Evolutionary conservation across 169 alveolate species (phyloP).

Genomic region (Miamiensis avidus): DNA sequence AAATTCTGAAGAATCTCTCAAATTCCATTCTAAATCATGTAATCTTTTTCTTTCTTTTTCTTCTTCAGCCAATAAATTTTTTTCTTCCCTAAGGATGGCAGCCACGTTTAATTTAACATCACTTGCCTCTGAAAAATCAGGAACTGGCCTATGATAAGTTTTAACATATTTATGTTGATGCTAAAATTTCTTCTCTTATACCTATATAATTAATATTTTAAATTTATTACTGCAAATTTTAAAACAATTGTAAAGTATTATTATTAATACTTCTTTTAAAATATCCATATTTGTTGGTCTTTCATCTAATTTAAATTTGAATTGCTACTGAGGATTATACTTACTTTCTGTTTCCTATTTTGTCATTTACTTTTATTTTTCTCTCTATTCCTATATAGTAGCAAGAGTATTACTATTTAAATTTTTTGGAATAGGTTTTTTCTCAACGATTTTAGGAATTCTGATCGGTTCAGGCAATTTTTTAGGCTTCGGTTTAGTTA

Average conservation of each 20-base stretch:
- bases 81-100: slow-evolving; percentile 85
- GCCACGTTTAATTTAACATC: slow-evolving; percentile 80
- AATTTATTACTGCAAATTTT: background rate
- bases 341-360: slow-evolving; percentile 51
- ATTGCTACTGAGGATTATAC: slow-evolving; percentile 47
- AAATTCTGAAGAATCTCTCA: slow-evolving; percentile 81
- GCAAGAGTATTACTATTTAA: slow-evolving; percentile 61
- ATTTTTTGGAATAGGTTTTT: slow-evolving; percentile 66
- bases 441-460: slow-evolving; percentile 53
- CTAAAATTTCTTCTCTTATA: slow-evolving; percentile 56
- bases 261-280: slow-evolving; percentile 44
- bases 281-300: slow-evolving; percentile 71
- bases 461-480: slow-evolving; percentile 69
- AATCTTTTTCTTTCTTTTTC: slow-evolving; percentile 77
- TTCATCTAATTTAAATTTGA: slow-evolving; percentile 60
- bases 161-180: slow-evolving; percentile 63
- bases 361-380: slow-evolving; percentile 57
- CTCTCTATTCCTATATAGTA: slow-evolving; percentile 70
- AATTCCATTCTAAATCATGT: slow-evolving; percentile 74
- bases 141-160: slow-evolving; percentile 60
- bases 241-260: background rate
- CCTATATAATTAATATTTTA: background rate
- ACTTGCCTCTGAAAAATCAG: slow-evolving; percentile 64
- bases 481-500: slow-evolving; percentile 80
- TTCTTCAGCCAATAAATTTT: slow-evolving; percentile 69